Evolutionary conservation across 208 protist species (phyloP).

Genomic region (Tritrichomonas musculus): DNA sequence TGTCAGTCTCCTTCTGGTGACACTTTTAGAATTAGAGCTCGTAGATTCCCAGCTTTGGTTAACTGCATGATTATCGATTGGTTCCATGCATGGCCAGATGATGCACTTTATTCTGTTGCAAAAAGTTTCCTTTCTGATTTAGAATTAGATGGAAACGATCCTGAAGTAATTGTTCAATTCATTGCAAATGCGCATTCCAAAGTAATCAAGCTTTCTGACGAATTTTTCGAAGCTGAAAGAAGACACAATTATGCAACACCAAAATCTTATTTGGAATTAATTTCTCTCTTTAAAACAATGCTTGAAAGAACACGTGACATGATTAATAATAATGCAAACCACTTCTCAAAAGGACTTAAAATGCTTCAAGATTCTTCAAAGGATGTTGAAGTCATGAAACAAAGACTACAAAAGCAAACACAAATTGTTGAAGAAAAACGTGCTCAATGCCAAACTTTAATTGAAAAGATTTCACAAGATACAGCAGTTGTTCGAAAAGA

Average conservation of each 20-base stretch:
- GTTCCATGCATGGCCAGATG: slow-evolving; percentile 93
- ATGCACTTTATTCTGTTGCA: slow-evolving; percentile 89
- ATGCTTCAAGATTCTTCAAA: no score
- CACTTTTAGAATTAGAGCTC: slow-evolving; percentile 82
- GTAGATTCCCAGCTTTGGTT: slow-evolving; percentile 93
- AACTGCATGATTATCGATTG: slow-evolving; percentile 95
- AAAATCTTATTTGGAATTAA: slow-evolving; percentile 96
- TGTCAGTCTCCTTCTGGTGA: slow-evolving; percentile 94
- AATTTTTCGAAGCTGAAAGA: slow-evolving; percentile 81
- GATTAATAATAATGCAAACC: no score
- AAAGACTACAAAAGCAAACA: slow-evolving; percentile 52
- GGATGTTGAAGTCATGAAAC: slow-evolving; percentile 56
- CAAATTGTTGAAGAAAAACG: slow-evolving; percentile 47
- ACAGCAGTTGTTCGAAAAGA: slow-evolving; percentile 28
- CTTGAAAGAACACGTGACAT: no score
- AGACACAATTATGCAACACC: no score
- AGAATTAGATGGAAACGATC: slow-evolving; percentile 44
- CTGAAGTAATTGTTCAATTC: slow-evolving; percentile 37
- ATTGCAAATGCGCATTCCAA: slow-evolving; percentile 56
- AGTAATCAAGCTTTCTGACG: slow-evolving; percentile 77
- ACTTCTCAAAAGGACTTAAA: no score
- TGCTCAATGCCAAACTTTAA: not conserved
- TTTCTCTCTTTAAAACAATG: slow-evolving; percentile 89
- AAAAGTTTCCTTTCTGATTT: slow-evolving; percentile 58
- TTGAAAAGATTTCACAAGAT: not conserved